phyloP scores from a whole-genome alignment of 805 yeast species.

The Saccharomycopsis sp. region DNA sequence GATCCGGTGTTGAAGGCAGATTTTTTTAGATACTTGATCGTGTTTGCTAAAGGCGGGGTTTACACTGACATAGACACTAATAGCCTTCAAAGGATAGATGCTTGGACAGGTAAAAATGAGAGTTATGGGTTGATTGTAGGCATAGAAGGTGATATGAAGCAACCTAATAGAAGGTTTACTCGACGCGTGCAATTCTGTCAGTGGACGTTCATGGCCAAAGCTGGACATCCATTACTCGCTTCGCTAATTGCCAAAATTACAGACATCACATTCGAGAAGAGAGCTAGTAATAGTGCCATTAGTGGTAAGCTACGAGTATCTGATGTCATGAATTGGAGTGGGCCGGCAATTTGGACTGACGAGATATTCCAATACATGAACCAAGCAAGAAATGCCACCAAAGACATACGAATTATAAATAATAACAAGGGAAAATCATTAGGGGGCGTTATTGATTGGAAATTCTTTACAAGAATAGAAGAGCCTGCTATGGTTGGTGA shows the following conservation, averaged over 20 bases:
- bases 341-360: slow-evolving; percentile 95
- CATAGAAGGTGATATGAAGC: slow-evolving; percentile 94
- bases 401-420: slow-evolving; percentile 23
- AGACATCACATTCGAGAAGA: slow-evolving; percentile 56
- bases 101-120: slow-evolving; percentile 52
- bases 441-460: slow-evolving; percentile 42
- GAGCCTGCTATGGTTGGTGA: slow-evolving; percentile 56
- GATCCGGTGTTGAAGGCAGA: slow-evolving; percentile 80
- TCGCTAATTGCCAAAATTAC: slow-evolving; percentile 77
- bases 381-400: too few species aligned
- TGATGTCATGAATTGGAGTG: slow-evolving; percentile 91
- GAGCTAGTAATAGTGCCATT: slow-evolving; percentile 35
- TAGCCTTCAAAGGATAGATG: slow-evolving; percentile 59
- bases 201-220: slow-evolving; percentile 89
- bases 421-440: not conserved
- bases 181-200: slow-evolving; percentile 92
- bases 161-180: slow-evolving; percentile 91
- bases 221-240: slow-evolving; percentile 84
- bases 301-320: slow-evolving; percentile 48
- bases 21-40: slow-evolving; percentile 79
- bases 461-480: slow-evolving; percentile 51
- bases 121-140: slow-evolving; percentile 85
- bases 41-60: slow-evolving; percentile 87
- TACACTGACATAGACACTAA: slow-evolving; percentile 87
- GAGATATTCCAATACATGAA: slow-evolving; percentile 71